These are phyloP conservation scores for Cordyceps cateniannulata DNA, from an alignment of 2,329 filamentous ascomycete genomes.

Conservation along the genomic window DNA sequence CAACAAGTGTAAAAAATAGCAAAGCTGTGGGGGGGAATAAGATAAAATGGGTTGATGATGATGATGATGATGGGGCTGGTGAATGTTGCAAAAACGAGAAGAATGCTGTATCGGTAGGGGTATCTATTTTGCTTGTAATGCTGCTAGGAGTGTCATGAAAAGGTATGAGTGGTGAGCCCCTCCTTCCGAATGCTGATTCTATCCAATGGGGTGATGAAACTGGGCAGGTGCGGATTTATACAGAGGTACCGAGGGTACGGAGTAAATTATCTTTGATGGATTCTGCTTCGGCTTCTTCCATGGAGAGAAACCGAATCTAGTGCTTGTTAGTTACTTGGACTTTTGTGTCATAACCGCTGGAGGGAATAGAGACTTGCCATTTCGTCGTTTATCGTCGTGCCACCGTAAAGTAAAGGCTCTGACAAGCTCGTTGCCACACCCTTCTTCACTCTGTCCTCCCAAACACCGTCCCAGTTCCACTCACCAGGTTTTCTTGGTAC, in stretches of 20 bases:
- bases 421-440: constrained; percentile 71
- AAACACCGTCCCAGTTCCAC: constrained; percentile 98
- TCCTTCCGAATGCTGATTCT: constrained; percentile 3
- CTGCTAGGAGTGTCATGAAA: neutral
- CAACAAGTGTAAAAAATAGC: constrained; percentile 2
- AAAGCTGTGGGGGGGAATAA: neutral
- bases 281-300: constrained; percentile 54
- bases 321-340: constrained; percentile 13
- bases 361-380: constrained; percentile 47
- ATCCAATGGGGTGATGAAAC: neutral
- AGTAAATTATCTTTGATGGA: constrained; percentile 52
- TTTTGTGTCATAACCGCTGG: neutral
- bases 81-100: constrained; percentile 5
- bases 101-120: neutral
- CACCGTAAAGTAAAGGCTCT: constrained; percentile 73
- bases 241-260: constrained; percentile 38
- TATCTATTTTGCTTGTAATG: constrained; percentile 6
- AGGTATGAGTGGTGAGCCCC: neutral
- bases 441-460: constrained; percentile 81
- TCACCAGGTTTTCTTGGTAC: constrained; percentile 59
- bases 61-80: constrained; percentile 2
- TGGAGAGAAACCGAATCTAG: constrained; percentile 60
- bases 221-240: constrained; percentile 15
- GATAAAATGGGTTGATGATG: constrained; percentile 7
- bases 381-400: constrained; percentile 56